Percentiles rank a stretch among this genome's conserved stretches.
Evolutionary conservation across 164 flowering plant species (phyloP).

Genomic region (Malania oleifera): DNA sequence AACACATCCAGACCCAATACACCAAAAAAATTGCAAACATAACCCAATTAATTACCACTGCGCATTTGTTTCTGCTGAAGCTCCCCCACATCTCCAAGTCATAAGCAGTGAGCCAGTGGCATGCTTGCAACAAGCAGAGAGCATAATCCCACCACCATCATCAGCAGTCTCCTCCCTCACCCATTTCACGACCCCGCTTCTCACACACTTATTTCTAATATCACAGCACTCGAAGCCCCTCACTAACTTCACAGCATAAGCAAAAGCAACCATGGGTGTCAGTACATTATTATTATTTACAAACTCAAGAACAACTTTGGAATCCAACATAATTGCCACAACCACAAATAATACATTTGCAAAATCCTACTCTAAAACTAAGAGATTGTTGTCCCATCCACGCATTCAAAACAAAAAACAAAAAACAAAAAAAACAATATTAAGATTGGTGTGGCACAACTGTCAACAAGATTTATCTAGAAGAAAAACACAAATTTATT

Average conservation of each 20-base stretch:
- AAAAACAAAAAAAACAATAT: no score
- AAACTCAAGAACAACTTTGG: no score
- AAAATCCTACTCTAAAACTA: no score
- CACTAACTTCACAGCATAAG: conserved; percentile 57
- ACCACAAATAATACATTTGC: no score
- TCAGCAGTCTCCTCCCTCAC: conserved; percentile 15
- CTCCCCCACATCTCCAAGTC: conserved; percentile 83
- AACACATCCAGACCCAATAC: conserved; percentile 5
- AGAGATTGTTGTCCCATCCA: no score
- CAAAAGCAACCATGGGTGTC: conserved; percentile 62
- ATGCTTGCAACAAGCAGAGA: conserved; percentile 99
- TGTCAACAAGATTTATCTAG: no score
- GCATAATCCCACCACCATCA: conserved; percentile 39
- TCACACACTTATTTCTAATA: conserved; percentile 10
- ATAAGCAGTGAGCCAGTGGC: conserved; percentile 81
- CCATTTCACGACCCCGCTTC: conserved; percentile 32
- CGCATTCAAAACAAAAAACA: no score
- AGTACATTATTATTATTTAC: no score
- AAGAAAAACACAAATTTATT: no score
- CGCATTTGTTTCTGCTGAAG: conserved; percentile 71
- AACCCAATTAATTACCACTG: conserved; percentile 51
- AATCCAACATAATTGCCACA: no score
- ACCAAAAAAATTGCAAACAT: neutral
- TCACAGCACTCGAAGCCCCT: conserved; percentile 54
- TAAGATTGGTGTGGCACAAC: no score